Evolutionary conservation across 2,329 filamentous ascomycete genomes (phyloP).

Genomic region (Apiospora hydei): DNA sequence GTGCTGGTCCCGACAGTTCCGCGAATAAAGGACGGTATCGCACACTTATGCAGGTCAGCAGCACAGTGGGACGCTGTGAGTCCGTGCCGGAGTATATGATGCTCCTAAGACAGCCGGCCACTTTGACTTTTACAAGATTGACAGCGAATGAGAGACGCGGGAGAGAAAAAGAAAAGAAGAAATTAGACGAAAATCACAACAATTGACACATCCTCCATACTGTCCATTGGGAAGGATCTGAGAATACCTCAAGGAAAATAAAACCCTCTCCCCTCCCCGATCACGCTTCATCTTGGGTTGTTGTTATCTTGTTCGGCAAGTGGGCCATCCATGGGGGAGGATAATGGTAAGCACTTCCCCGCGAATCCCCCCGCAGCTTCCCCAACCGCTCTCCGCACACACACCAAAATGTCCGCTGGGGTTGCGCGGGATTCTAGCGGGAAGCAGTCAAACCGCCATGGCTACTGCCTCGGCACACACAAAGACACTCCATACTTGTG

Average conservation of each 20-base stretch:
- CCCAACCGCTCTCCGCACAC: slow-evolving; percentile 7
- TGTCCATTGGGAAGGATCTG: not conserved
- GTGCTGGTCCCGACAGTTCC: not conserved
- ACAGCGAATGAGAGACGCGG: not conserved
- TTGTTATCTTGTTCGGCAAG: not conserved
- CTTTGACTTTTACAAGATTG: not conserved
- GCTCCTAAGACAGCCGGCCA: not conserved
- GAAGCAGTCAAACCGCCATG: not conserved
- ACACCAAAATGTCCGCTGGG: slow-evolving; percentile 11
- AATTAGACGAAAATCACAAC: not conserved
- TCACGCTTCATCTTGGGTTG: not conserved
- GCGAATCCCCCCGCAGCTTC: slow-evolving; percentile 15
- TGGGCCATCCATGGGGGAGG: not conserved
- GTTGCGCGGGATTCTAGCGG: not conserved
- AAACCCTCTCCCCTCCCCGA: not conserved
- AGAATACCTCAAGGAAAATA: not conserved
- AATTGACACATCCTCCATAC: not conserved
- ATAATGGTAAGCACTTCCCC: not conserved
- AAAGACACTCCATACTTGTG: not conserved
- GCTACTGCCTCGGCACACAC: not conserved
- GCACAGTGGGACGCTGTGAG: not conserved
- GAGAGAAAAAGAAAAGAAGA: not conserved
- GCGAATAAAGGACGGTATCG: not conserved
- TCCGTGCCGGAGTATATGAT: not conserved
- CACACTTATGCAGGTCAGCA: not conserved